Evolutionary conservation across 1,284 basidiomycete species (phyloP), one percentile per base, ranked within the genome.

Genomic region (Pseudozyma tsukubaensis): DNA sequence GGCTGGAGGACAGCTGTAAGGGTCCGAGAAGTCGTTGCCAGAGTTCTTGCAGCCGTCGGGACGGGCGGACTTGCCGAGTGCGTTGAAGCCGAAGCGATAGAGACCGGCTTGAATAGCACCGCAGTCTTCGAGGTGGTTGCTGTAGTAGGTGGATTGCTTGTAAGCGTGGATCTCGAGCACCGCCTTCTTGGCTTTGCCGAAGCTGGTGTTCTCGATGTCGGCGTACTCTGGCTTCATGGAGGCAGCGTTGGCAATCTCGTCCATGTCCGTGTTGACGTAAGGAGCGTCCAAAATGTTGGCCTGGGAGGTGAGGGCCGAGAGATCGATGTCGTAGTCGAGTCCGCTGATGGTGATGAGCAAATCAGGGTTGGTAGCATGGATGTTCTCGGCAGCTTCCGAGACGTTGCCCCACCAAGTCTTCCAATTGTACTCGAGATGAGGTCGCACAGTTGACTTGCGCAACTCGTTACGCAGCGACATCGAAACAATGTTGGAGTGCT

Each of bases 291-390:
- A 44, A 13, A 74, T 37, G 42, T 74, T 69, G 34, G 57, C 43
- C 37, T 70, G 60, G 7, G 48, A 29, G 2, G 66, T 66, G 32
- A 74, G 52, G 2, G 66, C 72, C 12, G 54, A 58, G 13, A 74
- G 65, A 39, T 74, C 72, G 21, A 70, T 61, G 58, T 74, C 72
- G 45, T 74, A 74, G 58, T 74, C 61, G 32, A 74, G 9, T 3
- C 72, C 72, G 49, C 63, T 64, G 48, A 69, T 50, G 29, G 72
- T 74, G 62, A 74, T 74, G n/a, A 74, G 47, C 14, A 74, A 59
- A n/a, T 74, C 66, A 3, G 58, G 44, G 36, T 74, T 74, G 43
- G 66, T 65, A 3, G 53, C 47, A 40, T 74, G 66, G 50, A 74
- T 69, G 61, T 59, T 59, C 42, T 74, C 72, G 16, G 72, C 72